These are phyloP conservation scores for Wickerhamomyces xylosicus DNA, from an alignment of 805 yeast species.

Conservation along the genomic window DNA sequence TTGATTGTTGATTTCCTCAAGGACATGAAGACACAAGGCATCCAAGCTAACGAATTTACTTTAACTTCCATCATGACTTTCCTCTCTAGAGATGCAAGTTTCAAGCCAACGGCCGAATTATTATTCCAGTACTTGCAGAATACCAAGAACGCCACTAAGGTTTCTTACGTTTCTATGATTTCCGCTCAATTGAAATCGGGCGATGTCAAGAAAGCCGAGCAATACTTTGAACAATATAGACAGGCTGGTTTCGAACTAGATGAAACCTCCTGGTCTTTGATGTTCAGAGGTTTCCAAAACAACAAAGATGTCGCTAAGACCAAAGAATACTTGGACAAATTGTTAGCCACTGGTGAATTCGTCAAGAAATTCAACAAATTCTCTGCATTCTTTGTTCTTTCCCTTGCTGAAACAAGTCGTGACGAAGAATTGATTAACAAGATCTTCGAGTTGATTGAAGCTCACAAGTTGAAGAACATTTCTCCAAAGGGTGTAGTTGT, in stretches of 20 bases:
- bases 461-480: not conserved
- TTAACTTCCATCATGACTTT: slow-evolving; percentile 44
- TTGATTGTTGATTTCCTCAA: slow-evolving; percentile 28
- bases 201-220: slow-evolving; percentile 27
- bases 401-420: slow-evolving; percentile 4
- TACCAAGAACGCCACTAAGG: slow-evolving; percentile 24
- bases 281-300: slow-evolving; percentile 16
- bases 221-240: slow-evolving; percentile 24
- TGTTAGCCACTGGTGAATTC: slow-evolving; percentile 2
- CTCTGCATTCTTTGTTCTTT: slow-evolving; percentile 13
- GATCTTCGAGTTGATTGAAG: not conserved
- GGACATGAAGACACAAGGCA: slow-evolving; percentile 28
- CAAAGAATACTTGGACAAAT: slow-evolving; percentile 9
- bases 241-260: slow-evolving; percentile 5
- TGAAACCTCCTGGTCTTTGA: slow-evolving; percentile 14
- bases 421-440: not conserved
- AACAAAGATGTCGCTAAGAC: slow-evolving; percentile 7
- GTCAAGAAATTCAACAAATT: slow-evolving; percentile 7
- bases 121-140: slow-evolving; percentile 33
- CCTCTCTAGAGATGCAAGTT: slow-evolving; percentile 34
- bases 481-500: not conserved
- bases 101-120: slow-evolving; percentile 39
- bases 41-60: slow-evolving; percentile 34
- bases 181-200: slow-evolving; percentile 36
- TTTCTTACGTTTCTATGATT: slow-evolving; percentile 36